Percentiles rank a stretch among this genome's conserved stretches.
Conservation (phyloP, 2,329 filamentous ascomycete genomes). For the Coleophoma crateriformis region DNA sequence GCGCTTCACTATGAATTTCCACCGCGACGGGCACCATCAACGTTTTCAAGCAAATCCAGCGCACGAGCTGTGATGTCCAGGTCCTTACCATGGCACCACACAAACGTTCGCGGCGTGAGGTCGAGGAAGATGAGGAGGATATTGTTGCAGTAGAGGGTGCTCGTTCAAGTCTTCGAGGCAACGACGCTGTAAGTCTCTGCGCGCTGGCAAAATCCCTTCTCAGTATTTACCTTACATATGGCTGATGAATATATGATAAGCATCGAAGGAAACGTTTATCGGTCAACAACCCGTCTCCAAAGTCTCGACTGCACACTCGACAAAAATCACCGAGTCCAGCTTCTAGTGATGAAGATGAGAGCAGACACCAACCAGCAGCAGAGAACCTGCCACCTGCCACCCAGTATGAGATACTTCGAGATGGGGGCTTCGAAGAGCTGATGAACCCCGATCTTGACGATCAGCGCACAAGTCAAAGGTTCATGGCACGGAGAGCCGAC, state of each 20-base stretch:
- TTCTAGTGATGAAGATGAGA: constrained; percentile 20
- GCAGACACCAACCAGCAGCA: constrained; percentile 11
- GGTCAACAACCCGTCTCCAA: constrained; percentile 9
- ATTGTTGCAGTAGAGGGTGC: constrained; percentile 23
- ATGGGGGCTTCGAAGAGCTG: constrained; percentile 53
- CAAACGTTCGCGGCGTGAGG: constrained; percentile 30
- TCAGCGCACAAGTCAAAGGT: constrained; percentile 57
- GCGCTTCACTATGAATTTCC: too few relatives aligned
- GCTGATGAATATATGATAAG: constrained; percentile 1
- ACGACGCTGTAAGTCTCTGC: constrained; percentile 4
- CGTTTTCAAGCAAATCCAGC: background rate
- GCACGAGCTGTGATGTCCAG: too few relatives aligned
- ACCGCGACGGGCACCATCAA: background rate
- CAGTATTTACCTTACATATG: background rate
- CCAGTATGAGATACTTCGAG: constrained; percentile 57
- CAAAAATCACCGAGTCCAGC: constrained; percentile 10
- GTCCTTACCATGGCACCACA: constrained; percentile 30
- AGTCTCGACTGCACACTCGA: constrained; percentile 9
- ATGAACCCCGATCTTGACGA: constrained; percentile 54
- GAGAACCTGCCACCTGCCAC: constrained; percentile 34
- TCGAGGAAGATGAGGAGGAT: constrained; percentile 25
- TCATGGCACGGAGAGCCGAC: constrained; percentile 37
- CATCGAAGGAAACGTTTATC: constrained; percentile 38
- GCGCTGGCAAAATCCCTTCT: background rate
- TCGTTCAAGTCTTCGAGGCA: constrained; percentile 21